phyloP scores from a whole-genome alignment of 495 filamentous ascomycete genomes.

The Penicillium canariense region DNA sequence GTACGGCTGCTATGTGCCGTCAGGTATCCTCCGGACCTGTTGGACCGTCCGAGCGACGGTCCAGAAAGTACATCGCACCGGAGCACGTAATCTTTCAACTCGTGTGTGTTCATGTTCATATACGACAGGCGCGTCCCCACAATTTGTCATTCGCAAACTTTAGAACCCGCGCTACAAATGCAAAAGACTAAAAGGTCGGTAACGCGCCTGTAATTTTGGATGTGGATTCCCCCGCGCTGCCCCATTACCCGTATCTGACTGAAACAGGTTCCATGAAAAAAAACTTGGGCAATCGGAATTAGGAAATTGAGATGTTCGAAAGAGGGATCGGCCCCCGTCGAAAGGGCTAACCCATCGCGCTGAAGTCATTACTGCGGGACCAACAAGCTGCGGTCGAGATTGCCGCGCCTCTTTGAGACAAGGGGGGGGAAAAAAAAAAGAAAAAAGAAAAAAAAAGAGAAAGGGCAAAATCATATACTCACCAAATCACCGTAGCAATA shows the following conservation, averaged over 20 bases:
- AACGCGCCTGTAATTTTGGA: constrained; percentile 7
- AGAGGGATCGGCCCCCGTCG: neutral
- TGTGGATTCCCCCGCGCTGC: constrained; percentile 3
- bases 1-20: too few species aligned
- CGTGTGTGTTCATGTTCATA: neutral
- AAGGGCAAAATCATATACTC: neutral
- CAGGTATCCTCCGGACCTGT: too few species aligned
- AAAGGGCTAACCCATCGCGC: neutral
- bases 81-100: neutral
- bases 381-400: constrained; percentile 4
- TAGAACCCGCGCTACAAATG: neutral
- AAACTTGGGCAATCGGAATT: constrained; percentile 11
- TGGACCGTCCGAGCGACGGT: too few species aligned
- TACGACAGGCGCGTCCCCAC: constrained; percentile 7
- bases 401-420: constrained; percentile 16
- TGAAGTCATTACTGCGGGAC: constrained; percentile 2
- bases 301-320: constrained; percentile 8
- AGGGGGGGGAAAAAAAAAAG: constrained; percentile 8
- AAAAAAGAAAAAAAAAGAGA: neutral
- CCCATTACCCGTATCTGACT: constrained; percentile 1
- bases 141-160: constrained; percentile 18
- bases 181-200: constrained; percentile 11
- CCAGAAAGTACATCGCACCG: neutral
- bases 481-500: neutral
- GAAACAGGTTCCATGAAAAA: constrained; percentile 8